Base-by-base conservation (phyloP, 75 land plant species). In the Cunninghamia lanceolata region DNA sequence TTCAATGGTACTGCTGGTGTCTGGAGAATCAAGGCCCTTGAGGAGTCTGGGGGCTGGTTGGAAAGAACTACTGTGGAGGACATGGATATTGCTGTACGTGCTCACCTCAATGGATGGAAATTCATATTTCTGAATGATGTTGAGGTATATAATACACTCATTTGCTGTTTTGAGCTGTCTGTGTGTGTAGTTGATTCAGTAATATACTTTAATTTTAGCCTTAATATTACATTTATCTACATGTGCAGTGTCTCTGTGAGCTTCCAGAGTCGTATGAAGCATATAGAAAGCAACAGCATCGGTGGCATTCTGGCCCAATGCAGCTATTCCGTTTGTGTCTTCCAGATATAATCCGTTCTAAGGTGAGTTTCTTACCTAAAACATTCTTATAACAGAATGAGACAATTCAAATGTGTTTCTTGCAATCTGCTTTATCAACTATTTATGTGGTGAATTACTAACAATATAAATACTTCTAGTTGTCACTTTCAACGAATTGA, bases 291-390 rank as follows among this genome's bases (percentile, higher is more conserved):
- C 93, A 93, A 83, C 94, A 93, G 42, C 93, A 93, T 75, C 85
- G 93, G 43, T 91, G 94, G 94, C 94, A 93, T 84, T 93, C 94
- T 25, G 94, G 94, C 46, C 94, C 93, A 68, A 93, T 93, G 94
- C 94, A 93, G 82, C 84, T 93, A 15, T 91, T 93, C 40, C 89
- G 93, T 0, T 74, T 93, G 75, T 91, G 93, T 63, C 85, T 93
- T 40, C 85, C 91, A 36, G 93, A 91, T 54, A 88, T 93, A 19
- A 70, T 93, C 46, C 80, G 84, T 59, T 85, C 94, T 53, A 92
- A 92, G 87, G 92, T 93, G 10, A 50, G 71, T 50, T 78, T 42
- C n/a, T 40, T 36, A 16, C 40, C 40, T 28, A 39, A 4, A 74
- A n/a, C 15, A n/a, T 45, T 80, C 45, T 80, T 7, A 42, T 34